A percentile compares a stretch with the other conserved stretches of the same genome.
phyloP scores from a whole-genome alignment of 2,329 filamentous ascomycete genomes.

The Fusarium mexicanum region DNA sequence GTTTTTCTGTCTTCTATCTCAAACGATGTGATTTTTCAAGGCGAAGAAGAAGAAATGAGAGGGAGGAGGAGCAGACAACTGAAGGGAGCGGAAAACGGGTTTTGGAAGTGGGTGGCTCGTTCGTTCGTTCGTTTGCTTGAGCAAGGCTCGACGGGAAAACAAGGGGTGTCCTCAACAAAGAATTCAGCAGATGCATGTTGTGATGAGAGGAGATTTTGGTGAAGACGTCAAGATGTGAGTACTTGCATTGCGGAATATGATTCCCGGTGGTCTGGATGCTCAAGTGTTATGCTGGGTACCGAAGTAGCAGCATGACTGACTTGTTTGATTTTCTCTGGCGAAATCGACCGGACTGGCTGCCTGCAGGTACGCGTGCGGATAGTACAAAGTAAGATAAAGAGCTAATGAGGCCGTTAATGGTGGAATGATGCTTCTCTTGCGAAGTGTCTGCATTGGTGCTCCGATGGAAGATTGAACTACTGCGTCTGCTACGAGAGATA shows the following conservation, averaged over 20 bases:
- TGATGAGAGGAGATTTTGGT: neutral
- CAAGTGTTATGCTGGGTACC: slow-evolving; percentile 7
- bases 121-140: neutral
- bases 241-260: neutral
- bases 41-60: neutral
- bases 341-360: neutral
- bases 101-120: neutral
- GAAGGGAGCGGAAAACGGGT: slow-evolving; percentile 21
- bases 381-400: slow-evolving; percentile 14
- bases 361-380: neutral
- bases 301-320: slow-evolving; percentile 11
- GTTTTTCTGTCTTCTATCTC: neutral
- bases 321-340: slow-evolving; percentile 5
- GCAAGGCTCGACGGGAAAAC: neutral
- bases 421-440: neutral
- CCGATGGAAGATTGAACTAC: neutral
- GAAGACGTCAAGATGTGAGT: neutral
- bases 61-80: neutral
- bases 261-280: neutral
- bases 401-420: neutral
- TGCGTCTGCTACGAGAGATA: neutral
- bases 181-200: neutral
- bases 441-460: neutral
- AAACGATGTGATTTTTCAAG: neutral
- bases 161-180: neutral